Evolutionary conservation across 345 rosid species (phyloP), one percentile per base, ranked within the genome.

Genomic region (Citrus maxima): DNA sequence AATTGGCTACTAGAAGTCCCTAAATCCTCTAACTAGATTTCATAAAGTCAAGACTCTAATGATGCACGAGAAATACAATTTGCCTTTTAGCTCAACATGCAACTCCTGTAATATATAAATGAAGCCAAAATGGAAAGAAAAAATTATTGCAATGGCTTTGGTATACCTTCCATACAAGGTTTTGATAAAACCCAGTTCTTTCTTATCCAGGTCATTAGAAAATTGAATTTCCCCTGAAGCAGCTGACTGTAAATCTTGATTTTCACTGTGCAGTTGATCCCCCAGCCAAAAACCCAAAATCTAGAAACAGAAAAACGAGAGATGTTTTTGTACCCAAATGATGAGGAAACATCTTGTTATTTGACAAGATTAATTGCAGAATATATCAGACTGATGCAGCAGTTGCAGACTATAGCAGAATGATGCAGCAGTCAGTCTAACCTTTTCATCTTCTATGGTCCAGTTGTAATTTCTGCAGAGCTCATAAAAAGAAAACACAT

Each of bases 361-460:
- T 59, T 54, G 76, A 69, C 38, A 46, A 72, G 65, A 70, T 24
- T 38, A 60, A 80, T 34, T 63, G 68, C 49, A 79, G 74, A 78
- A 37, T 51, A 30, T 10, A 40, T 60, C 28, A 49, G 78, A 28
- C 37, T 34, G 69, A 73, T 24, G 40, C 38, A 75, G 60, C 68
- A 82, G 37, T 61, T 42, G 68, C 56, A 79, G 74, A 75, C 38
- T 58, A 22, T 7, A 40, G 60, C 24, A 46, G 79, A 28, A 61
- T 38, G 69, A 68, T 24, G 49, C 34, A 75, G 60, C 68, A 82
- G 37, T 61, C 55, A 63, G 85, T 67, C 78, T 59, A 49, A 95
- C 99, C 95, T 90, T 79, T 79, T 87, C 91, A 90, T 93, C 91
- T 76, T 90, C 89, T 73, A 93, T 70, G 77, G 87, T 87, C 99